phyloP scores from a whole-genome alignment of 2,329 filamentous ascomycete genomes.

The Clonostachys rhizophaga region DNA sequence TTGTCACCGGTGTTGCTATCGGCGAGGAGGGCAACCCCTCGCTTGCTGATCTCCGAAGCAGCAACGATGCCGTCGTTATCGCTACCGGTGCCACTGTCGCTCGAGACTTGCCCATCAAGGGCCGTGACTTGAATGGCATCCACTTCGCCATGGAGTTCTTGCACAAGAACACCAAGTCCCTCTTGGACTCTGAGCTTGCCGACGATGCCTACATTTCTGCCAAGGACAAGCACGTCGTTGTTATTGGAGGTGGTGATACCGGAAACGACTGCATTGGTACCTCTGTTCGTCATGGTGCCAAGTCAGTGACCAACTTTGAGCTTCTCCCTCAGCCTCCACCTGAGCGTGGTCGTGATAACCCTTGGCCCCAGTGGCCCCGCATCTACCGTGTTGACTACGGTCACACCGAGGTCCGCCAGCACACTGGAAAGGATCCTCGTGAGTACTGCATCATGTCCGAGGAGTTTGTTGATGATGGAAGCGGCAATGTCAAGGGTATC shows the following conservation, averaged over 20 bases:
- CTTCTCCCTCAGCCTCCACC: conserved; percentile 87
- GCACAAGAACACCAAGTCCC: conserved; percentile 95
- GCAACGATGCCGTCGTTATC: conserved; percentile 81
- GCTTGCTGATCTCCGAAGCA: conserved; percentile 66
- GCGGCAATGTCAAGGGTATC: conserved; percentile 87
- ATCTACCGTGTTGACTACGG: conserved; percentile 99
- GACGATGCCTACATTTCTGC: conserved; percentile 89
- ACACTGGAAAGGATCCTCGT: conserved; percentile 92
- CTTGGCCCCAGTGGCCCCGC: conserved; percentile 97
- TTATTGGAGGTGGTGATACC: conserved; percentile 96
- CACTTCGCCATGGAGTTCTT: conserved; percentile 98
- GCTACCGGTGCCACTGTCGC: conserved; percentile 91
- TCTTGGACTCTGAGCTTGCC: conserved; percentile 83
- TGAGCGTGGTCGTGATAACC: conserved; percentile 89
- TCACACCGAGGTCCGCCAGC: conserved; percentile 90
- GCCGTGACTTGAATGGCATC: conserved; percentile 81
- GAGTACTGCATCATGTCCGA: conserved; percentile 99
- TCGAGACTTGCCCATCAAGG: conserved; percentile 86
- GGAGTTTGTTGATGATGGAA: conserved; percentile 88
- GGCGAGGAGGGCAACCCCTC: conserved; percentile 63
- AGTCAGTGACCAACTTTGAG: conserved; percentile 96
- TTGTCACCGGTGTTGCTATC: conserved; percentile 73
- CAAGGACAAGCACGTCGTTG: conserved; percentile 92
- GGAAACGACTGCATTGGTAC: conserved; percentile 98
- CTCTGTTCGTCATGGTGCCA: conserved; percentile 90